Evolutionary conservation across 2,329 filamentous ascomycete species (phyloP), one percentile per base, ranked within the genome.

Genomic region (Clarireedia homoeocarpa): DNA sequence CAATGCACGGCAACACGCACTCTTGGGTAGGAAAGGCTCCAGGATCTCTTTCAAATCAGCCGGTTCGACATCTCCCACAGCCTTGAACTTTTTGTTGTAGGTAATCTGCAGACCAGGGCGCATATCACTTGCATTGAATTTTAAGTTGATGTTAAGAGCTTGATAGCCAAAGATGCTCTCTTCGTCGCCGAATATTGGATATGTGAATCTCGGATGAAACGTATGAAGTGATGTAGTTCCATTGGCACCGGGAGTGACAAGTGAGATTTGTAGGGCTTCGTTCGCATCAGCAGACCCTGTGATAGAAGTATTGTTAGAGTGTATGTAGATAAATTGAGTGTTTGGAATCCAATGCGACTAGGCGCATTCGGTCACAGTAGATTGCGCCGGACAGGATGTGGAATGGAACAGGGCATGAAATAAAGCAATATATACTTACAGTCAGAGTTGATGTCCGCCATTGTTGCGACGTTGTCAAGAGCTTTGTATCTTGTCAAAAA

Each of bases 91-190:
- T 67, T 86, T 85, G 60, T 79, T 78, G 66, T 86, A 91, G 1
- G 81, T 80, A 52, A 91, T 79, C 55, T 84, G 78, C 34, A 96
- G 70, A 63, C 88, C 82, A 0, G 91, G 90, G 62, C 85, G 84
- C 74, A 97, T 83, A 69, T 96, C 88, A 69, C 76, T 79, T 15
- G 80, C 79, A 67, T 83, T 75, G 64, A 77, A 85, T 60, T 83
- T 83, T 55, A 97, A 74, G 60, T 83, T 81, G 67, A 97, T 85
- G 61, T 83, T 83, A 55, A 96, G 79, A 53, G 84, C 83, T 69
- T 90, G 85, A 76, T 96, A 96, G 39, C 92, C 92, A 65, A 95
- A 91, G 61, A 97, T 92, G 30, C 80, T 81, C 71, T 99, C 91
- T 7, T 94, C 86, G n/a, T 97, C 87, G 66, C 90, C 90, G 64